Conservation (phyloP, 345 rosid genomes). For the Dipteronia dyeriana region DNA sequence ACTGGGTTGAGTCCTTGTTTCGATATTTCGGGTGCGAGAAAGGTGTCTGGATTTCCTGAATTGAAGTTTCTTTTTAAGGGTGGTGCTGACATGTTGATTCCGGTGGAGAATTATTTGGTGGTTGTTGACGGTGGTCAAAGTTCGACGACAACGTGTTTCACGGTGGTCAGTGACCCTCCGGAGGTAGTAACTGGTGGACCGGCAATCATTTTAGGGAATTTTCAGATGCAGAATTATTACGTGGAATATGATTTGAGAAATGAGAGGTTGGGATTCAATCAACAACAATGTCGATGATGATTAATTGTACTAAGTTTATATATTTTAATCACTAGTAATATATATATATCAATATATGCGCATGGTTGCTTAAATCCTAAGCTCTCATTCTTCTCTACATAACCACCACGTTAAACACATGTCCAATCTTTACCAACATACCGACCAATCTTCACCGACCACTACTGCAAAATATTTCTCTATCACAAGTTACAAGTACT, state of each 20-base stretch:
- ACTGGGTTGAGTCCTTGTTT: constrained; percentile 38
- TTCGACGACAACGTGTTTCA: constrained; percentile 33
- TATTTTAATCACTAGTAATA: no score
- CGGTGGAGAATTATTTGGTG: constrained; percentile 34
- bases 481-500: no score
- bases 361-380: no score
- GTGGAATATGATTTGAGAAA: constrained; percentile 48
- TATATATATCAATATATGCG: no score
- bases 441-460: no score
- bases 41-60: constrained; percentile 26
- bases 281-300: constrained; percentile 28
- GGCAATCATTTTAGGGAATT: constrained; percentile 41
- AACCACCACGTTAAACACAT: no score
- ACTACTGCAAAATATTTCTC: no score
- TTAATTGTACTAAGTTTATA: no score
- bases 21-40: not conserved
- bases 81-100: constrained; percentile 38
- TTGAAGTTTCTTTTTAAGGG: constrained; percentile 42
- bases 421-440: no score
- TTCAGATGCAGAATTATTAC: constrained; percentile 39
- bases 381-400: no score
- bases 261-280: constrained; percentile 40
- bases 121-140: constrained; percentile 3
- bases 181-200: constrained; percentile 30
- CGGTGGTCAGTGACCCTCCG: constrained; percentile 27